Conservation (phyloP, 2,329 filamentous ascomycete genomes). For the Chrysoporthe deuterocubensis region DNA sequence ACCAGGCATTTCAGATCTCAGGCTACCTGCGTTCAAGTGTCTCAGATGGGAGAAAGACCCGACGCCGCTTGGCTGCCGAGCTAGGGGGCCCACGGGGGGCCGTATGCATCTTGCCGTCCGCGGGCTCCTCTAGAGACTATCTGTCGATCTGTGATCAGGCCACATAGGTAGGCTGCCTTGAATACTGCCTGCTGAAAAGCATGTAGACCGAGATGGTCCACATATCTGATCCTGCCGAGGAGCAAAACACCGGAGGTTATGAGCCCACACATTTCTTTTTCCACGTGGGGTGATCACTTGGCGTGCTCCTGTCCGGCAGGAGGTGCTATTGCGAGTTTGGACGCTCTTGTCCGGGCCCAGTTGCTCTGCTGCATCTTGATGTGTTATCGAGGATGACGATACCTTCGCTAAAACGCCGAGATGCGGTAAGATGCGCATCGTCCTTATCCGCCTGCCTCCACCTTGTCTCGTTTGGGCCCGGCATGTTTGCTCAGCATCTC, state of each 20-base stretch:
- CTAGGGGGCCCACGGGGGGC: conserved; percentile 10
- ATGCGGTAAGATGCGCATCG: not conserved
- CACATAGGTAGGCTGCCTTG: not conserved
- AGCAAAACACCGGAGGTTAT: not conserved
- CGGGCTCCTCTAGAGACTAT: not conserved
- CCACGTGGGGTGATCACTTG: not conserved
- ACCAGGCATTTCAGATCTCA: conserved; percentile 14
- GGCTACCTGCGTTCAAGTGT: conserved; percentile 26
- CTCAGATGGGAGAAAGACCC: conserved; percentile 23
- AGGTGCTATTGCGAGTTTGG: not conserved
- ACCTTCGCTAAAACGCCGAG: not conserved
- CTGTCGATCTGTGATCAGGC: conserved; percentile 9
- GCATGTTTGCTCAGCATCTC: not conserved
- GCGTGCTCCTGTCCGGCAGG: not conserved
- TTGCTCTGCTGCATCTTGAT: not conserved
- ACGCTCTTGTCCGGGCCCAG: not conserved
- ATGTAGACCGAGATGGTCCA: not conserved
- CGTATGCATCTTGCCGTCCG: conserved; percentile 15
- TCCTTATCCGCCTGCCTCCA: not conserved
- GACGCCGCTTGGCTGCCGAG: conserved; percentile 19
- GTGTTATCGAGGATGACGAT: not conserved
- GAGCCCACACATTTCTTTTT: not conserved
- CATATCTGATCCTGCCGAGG: not conserved
- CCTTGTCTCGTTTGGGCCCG: not conserved
- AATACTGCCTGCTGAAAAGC: not conserved